Percentiles rank a stretch among this genome's conserved stretches.
phyloP scores from a whole-genome alignment of 768 basidiomycete genomes.

The Lentinula guzmanii region DNA sequence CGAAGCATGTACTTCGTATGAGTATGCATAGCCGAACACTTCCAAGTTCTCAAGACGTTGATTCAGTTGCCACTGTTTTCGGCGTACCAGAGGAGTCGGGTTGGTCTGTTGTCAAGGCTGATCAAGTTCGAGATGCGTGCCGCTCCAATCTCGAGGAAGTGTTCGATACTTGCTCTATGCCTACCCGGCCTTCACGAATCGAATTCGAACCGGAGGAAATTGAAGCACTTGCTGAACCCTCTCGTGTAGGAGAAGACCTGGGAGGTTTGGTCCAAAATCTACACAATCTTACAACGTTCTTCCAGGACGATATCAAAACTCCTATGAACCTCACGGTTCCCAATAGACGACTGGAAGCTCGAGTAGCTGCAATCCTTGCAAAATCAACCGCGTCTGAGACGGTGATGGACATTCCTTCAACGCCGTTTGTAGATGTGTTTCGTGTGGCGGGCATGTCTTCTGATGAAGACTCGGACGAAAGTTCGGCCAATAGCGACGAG shows the following conservation, averaged over 20 bases:
- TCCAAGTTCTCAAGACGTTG: conserved; percentile 33
- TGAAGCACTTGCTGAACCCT: conserved; percentile 36
- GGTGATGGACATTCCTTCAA: conserved; percentile 57
- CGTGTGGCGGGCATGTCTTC: conserved; percentile 39
- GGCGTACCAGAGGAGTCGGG: conserved; percentile 79
- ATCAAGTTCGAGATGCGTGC: conserved; percentile 54
- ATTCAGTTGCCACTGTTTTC: conserved; percentile 66
- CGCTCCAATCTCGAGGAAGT: conserved; percentile 79
- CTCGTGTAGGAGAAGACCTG: conserved; percentile 50
- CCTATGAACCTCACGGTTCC: conserved; percentile 33
- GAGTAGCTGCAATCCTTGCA: conserved; percentile 77
- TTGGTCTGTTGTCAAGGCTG: conserved; percentile 77
- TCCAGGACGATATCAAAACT: conserved; percentile 44
- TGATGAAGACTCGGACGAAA: conserved; percentile 44
- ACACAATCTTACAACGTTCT: conserved; percentile 70
- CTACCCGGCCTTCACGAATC: conserved; percentile 63
- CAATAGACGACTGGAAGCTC: conserved; percentile 63
- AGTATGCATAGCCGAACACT: conserved; percentile 64
- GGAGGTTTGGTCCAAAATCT: conserved; percentile 75
- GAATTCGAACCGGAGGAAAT: conserved; percentile 64
- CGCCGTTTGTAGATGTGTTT: conserved; percentile 79
- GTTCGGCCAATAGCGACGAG: conserved; percentile 37
- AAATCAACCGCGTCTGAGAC: conserved; percentile 60
- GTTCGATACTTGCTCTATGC: conserved; percentile 76
- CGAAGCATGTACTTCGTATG: conserved; percentile 87